Percentiles rank a stretch among this genome's conserved stretches.
These are phyloP conservation scores for Suillus paluster DNA, from an alignment of 768 basidiomycete genomes.

Conservation along the genomic window DNA sequence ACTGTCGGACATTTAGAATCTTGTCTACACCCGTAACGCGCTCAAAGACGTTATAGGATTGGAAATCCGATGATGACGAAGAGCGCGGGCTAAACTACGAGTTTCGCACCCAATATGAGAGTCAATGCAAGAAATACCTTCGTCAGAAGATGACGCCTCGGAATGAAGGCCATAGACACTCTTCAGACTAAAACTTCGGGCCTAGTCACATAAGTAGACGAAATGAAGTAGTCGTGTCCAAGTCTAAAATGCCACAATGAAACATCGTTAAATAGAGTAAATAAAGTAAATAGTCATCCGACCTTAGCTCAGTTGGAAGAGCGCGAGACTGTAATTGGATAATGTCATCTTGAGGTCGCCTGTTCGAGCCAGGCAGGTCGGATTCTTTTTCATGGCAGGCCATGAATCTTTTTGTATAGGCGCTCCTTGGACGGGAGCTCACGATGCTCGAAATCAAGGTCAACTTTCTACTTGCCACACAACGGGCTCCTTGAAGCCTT, in stretches of 20 bases:
- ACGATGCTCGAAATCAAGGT: no score
- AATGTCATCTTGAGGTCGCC: slow-evolving; percentile 56
- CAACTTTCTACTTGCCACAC: no score
- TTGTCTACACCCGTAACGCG: slow-evolving; percentile 70
- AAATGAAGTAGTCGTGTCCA: no score
- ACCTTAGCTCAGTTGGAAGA: slow-evolving; percentile 59
- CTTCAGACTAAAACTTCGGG: neutral
- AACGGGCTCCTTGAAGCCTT: no score
- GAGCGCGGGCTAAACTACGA: slow-evolving; percentile 20
- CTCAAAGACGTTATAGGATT: slow-evolving; percentile 65
- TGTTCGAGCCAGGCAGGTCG: slow-evolving; percentile 67
- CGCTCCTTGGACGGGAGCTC: no score
- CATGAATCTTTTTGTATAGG: neutral
- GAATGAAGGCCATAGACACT: slow-evolving; percentile 34
- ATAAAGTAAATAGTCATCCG: slow-evolving; percentile 20
- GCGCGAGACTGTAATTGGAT: slow-evolving; percentile 51
- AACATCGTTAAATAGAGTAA: neutral
- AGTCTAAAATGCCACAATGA: no score
- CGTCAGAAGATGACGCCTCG: slow-evolving; percentile 34
- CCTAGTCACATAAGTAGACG: no score
- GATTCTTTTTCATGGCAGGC: slow-evolving; percentile 30
- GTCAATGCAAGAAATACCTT: slow-evolving; percentile 19
- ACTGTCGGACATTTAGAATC: slow-evolving; percentile 84
- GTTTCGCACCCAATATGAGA: slow-evolving; percentile 24
- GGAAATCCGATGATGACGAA: slow-evolving; percentile 39